phyloP scores from a whole-genome alignment of 2,329 filamentous ascomycete genomes.

The Penicillium sp. region DNA sequence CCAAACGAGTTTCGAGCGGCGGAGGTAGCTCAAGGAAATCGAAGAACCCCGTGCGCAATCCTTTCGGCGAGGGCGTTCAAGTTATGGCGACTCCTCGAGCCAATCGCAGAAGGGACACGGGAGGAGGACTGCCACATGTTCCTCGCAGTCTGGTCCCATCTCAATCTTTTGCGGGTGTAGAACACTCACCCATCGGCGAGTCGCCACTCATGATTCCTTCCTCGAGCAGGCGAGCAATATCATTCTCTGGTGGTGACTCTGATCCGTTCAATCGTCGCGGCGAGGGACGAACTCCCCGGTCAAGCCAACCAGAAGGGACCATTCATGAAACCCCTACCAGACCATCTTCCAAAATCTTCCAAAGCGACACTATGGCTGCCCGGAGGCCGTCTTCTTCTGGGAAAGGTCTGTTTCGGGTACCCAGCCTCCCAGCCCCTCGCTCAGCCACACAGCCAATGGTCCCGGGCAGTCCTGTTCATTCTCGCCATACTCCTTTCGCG shows the following conservation, averaged over 20 bases:
- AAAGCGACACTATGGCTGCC: conserved; percentile 12
- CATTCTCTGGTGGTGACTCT: conserved; percentile 27
- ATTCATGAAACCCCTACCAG: conserved; percentile 46
- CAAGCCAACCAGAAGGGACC: conserved; percentile 14
- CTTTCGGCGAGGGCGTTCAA: conserved; percentile 47
- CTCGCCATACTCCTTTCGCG: conserved; percentile 20
- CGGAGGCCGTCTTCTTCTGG: conserved; percentile 18
- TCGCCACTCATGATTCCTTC: conserved; percentile 37
- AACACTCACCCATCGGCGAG: conserved; percentile 28
- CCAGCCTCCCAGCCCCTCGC: conserved; percentile 28
- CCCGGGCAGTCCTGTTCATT: conserved; percentile 32
- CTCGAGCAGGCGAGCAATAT: conserved; percentile 31
- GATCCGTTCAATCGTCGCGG: conserved; percentile 18
- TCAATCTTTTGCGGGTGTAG: conserved; percentile 33
- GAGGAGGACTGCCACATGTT: conserved; percentile 28
- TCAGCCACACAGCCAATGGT: conserved; percentile 20
- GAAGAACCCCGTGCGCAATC: conserved; percentile 46
- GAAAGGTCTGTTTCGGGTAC: conserved; percentile 28
- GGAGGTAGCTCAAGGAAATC: conserved; percentile 39
- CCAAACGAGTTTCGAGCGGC: conserved; percentile 34
- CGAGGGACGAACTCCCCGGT: conserved; percentile 1
- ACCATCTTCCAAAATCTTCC: conserved; percentile 29
- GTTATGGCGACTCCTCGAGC: conserved; percentile 52
- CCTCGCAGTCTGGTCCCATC: conserved; percentile 26
- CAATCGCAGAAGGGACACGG: conserved; percentile 36